phyloP scores from a whole-genome alignment of 176 grass and related monocot species.

The Zoysia japonica region DNA sequence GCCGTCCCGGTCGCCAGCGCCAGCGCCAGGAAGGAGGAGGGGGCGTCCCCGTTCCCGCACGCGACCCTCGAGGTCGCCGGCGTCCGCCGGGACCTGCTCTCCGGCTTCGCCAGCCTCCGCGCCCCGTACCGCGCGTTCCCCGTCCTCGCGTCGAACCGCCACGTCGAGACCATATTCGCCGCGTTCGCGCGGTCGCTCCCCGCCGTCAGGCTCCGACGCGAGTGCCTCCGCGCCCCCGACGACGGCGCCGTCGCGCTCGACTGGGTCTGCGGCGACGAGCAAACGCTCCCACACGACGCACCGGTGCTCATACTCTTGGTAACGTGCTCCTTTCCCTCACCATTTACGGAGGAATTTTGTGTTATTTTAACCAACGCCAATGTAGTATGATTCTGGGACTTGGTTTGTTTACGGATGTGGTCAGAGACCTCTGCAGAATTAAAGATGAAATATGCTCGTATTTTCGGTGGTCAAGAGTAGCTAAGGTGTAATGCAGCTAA shows the following conservation, averaged over 20 bases:
- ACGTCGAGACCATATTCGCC: conserved; percentile 93
- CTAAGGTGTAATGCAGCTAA: not conserved
- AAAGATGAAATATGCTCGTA: not conserved
- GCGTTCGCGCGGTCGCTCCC: conserved; percentile 69
- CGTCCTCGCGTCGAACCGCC: conserved; percentile 64
- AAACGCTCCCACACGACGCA: conserved; percentile 50
- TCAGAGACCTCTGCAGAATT: not conserved
- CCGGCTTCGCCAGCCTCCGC: conserved; percentile 70
- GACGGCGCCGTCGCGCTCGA: conserved; percentile 79
- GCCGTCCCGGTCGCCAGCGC: not conserved
- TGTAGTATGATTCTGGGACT: not conserved
- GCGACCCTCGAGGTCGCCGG: conserved; percentile 77
- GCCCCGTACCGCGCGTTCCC: conserved; percentile 75
- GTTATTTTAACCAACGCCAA: not conserved
- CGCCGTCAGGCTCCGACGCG: conserved; percentile 53
- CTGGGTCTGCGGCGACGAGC: conserved; percentile 84
- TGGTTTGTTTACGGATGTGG: not conserved
- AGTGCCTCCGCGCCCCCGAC: conserved; percentile 76
- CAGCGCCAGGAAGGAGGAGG: conserved; percentile 27
- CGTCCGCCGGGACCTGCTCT: conserved; percentile 52
- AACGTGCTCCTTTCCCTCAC: conserved; percentile 8
- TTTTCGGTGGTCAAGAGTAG: not conserved
- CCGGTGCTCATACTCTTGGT: conserved; percentile 91
- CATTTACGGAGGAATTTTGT: not conserved
- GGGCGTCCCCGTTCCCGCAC: conserved; percentile 28